These are phyloP conservation scores for Neonectria faginata DNA, from an alignment of 2,329 filamentous ascomycete genomes.

Conservation along the genomic window DNA sequence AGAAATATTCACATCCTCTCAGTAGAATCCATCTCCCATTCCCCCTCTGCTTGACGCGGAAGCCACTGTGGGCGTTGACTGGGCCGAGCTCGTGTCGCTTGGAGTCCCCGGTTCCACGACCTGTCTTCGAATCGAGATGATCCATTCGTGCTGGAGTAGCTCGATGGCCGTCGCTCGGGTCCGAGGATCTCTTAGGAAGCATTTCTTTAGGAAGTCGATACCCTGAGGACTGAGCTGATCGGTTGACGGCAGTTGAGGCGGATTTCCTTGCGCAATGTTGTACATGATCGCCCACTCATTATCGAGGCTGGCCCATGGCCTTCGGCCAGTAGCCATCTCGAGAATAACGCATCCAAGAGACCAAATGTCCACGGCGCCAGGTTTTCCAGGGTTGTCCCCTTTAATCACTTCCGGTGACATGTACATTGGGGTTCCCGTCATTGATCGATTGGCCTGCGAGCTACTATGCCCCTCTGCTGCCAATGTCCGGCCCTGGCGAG, in stretches of 20 bases:
- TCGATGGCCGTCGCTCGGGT: slow-evolving; percentile 86
- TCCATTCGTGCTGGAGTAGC: slow-evolving; percentile 94
- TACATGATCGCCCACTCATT: slow-evolving; percentile 99
- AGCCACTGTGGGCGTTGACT: slow-evolving; percentile 50
- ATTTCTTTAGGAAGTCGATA: slow-evolving; percentile 87
- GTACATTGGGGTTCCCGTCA: slow-evolving; percentile 99
- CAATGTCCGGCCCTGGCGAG: slow-evolving; percentile 89
- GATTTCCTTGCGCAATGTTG: slow-evolving; percentile 97
- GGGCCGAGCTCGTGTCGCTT: slow-evolving; percentile 63
- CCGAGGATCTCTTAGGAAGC: slow-evolving; percentile 86
- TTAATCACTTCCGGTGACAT: slow-evolving; percentile 99
- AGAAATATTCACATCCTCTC: slow-evolving; percentile 22
- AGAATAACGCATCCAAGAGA: slow-evolving; percentile 96
- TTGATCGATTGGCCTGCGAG: slow-evolving; percentile 81
- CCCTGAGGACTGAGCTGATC: slow-evolving; percentile 89
- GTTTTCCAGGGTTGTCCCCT: slow-evolving; percentile 81
- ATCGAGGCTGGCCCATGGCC: slow-evolving; percentile 95
- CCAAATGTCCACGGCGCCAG: slow-evolving; percentile 94
- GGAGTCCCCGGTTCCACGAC: slow-evolving; percentile 74
- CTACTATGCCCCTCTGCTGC: slow-evolving; percentile 70
- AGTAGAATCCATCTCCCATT: slow-evolving; percentile 49
- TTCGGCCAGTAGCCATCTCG: slow-evolving; percentile 95
- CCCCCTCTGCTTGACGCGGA: slow-evolving; percentile 48
- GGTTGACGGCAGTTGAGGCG: slow-evolving; percentile 81
- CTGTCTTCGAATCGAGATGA: slow-evolving; percentile 72